These are phyloP conservation scores for Coix lacrymajobi DNA, from an alignment of 176 grass and related monocot species.

Conservation along the genomic window DNA sequence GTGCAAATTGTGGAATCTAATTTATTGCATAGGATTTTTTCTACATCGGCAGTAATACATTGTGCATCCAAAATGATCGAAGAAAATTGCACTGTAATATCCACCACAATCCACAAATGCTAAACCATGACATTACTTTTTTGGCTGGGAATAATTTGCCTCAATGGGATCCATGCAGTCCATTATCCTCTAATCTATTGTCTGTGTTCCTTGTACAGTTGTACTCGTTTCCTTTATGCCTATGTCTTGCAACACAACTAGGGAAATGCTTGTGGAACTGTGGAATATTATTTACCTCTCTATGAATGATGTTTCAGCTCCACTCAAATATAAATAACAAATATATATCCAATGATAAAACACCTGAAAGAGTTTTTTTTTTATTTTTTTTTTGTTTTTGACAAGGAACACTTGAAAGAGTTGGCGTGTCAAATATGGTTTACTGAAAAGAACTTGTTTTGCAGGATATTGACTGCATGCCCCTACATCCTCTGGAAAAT, in stretches of 20 bases:
- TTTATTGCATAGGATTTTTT: neutral
- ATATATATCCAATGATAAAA: neutral
- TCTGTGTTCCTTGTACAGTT: neutral
- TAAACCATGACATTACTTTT: neutral
- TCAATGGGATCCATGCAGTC: neutral
- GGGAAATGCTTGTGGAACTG: neutral
- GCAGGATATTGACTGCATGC: slow-evolving; percentile 99
- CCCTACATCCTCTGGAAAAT: slow-evolving; percentile 83
- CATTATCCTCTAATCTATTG: neutral
- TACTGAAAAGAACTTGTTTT: slow-evolving; percentile 29
- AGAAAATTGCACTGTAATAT: neutral
- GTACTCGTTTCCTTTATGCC: neutral
- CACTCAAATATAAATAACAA: neutral
- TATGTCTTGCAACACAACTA: neutral
- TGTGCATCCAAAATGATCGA: neutral
- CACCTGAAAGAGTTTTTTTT: neutral
- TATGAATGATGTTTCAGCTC: neutral
- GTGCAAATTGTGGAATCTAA: neutral
- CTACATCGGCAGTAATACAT: neutral
- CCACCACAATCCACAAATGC: neutral
- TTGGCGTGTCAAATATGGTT: neutral
- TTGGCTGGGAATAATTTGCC: neutral
- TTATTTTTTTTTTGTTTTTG: too few relatives aligned
- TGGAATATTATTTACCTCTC: neutral
- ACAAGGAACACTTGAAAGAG: neutral